Evolutionary conservation across 2,329 filamentous ascomycete genomes (phyloP).

Genomic region (Reticulascus tulasneorum): DNA sequence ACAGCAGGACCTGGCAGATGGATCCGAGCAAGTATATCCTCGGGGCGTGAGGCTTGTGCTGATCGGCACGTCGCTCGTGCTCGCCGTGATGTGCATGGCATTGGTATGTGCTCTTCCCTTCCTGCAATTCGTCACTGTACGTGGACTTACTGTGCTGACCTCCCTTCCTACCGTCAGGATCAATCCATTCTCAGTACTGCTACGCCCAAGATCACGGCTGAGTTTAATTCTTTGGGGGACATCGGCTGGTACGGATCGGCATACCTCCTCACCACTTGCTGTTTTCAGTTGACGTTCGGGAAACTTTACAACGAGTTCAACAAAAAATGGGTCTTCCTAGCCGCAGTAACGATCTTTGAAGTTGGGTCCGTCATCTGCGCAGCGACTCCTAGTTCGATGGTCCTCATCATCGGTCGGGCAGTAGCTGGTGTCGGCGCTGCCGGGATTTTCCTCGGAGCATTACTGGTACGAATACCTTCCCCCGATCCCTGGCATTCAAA

Average conservation of each 20-base stretch:
- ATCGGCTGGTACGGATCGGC: slow-evolving; percentile 9
- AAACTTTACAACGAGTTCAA: slow-evolving; percentile 52
- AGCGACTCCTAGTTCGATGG: slow-evolving; percentile 30
- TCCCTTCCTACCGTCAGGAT: slow-evolving; percentile 1
- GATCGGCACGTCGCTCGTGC: slow-evolving; percentile 5
- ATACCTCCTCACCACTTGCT: slow-evolving; percentile 1
- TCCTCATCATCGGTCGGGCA: slow-evolving; percentile 36
- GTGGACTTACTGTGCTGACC: not conserved
- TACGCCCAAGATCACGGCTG: slow-evolving; percentile 12
- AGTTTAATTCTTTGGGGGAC: slow-evolving; percentile 11
- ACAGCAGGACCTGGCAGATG: too few relatives aligned
- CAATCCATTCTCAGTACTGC: slow-evolving; percentile 10
- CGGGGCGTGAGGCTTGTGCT: slow-evolving; percentile 3
- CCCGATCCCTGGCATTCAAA: too few relatives aligned
- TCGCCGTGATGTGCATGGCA: slow-evolving; percentile 8
- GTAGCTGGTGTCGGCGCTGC: slow-evolving; percentile 32
- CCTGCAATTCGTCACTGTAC: not conserved
- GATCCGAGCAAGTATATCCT: not conserved
- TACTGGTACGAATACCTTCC: not conserved
- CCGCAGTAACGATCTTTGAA: slow-evolving; percentile 36
- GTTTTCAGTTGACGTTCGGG: slow-evolving; percentile 46
- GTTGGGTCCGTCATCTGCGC: slow-evolving; percentile 40
- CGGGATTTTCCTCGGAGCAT: slow-evolving; percentile 16
- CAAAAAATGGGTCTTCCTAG: slow-evolving; percentile 34
- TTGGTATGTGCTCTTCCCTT: slow-evolving; percentile 4